A percentile compares a stretch with the other conserved stretches of the same genome.
Conservation (phyloP, 352 stramenopile species). For the Poterioochromonas sp. region DNA sequence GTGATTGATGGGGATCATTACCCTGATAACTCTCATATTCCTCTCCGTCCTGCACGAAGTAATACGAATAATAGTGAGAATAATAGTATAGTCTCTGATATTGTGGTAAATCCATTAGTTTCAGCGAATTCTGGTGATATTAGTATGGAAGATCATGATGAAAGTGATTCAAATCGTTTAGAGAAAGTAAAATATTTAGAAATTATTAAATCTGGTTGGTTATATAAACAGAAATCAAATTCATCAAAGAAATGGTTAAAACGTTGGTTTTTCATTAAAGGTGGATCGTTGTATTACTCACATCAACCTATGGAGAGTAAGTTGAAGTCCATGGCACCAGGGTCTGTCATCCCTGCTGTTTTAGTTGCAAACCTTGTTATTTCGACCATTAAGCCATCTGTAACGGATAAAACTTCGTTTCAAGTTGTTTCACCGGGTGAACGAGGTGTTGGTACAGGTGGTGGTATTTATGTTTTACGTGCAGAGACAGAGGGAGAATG, state of each 20-base stretch:
- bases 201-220: constrained; percentile 40
- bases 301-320: background rate
- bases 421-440: constrained; percentile 12
- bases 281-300: constrained; percentile 19
- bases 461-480: constrained; percentile 8
- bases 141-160: background rate
- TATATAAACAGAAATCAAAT: constrained; percentile 47
- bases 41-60: no score
- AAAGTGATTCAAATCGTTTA: background rate
- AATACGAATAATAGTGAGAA: background rate
- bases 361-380: constrained; percentile 12
- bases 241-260: constrained; percentile 45
- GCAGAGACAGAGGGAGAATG: background rate
- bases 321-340: background rate
- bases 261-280: constrained; percentile 46
- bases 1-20: background rate
- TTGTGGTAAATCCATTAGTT: background rate
- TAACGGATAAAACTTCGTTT: background rate
- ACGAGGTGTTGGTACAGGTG: background rate
- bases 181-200: background rate
- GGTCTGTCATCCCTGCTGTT: background rate
- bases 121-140: background rate
- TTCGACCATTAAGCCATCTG: constrained; percentile 7
- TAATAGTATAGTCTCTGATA: background rate
- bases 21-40: background rate